Evolutionary conservation across 177 flowering plant species (phyloP), one percentile per base, ranked within the genome.

Genomic region (Vitis hybrid): DNA sequence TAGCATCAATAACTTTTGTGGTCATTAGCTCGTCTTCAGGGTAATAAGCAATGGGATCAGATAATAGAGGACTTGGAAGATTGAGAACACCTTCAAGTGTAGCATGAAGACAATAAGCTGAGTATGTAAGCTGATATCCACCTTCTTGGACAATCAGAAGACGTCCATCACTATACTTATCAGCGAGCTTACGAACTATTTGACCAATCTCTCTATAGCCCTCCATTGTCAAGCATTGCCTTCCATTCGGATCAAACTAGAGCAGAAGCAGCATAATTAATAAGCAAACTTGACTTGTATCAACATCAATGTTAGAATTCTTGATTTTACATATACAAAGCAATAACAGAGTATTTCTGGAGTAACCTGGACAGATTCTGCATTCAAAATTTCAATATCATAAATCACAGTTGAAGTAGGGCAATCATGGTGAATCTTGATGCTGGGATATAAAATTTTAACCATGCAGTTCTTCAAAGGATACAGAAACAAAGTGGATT

Each of bases 211-310:
- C 81, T 54, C 88, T 79, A 62, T 91, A 95, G 45, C 98, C 97
- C 45, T 85, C 92, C 99, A 89, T 92, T 51, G 99, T 91, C 81
- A 95, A 80, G 82, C 98, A 91, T 60, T 86, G 97, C 78, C 98
- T 89, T 75, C 99, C 99, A 82, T 95, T 95, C 55, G 99, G 96
- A 84, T 95, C 99, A 84, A 92, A 93, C 99, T 95, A 73, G 68
- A 80, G 2, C 14, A 71, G 8, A 54, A 64, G 5, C 17, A 66
- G 23, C 19, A 8, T 50, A 56, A 51, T 21, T 18, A n/a, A 11
- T 67, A 45, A 54, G 26, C 4, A 57, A 26, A 57, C 57, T 51
- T 11, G 52, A 71, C 54, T 12, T 32, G 8, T 17, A 9, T 63
- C 15, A 39, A 13, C n/a, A 11, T 18, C n/a, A 48, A 12, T 21